A percentile compares a stretch with the other conserved stretches of the same genome.
Evolutionary conservation across 2,329 filamentous ascomycete species (phyloP).

Genomic region (Fusarium goolgardi): DNA sequence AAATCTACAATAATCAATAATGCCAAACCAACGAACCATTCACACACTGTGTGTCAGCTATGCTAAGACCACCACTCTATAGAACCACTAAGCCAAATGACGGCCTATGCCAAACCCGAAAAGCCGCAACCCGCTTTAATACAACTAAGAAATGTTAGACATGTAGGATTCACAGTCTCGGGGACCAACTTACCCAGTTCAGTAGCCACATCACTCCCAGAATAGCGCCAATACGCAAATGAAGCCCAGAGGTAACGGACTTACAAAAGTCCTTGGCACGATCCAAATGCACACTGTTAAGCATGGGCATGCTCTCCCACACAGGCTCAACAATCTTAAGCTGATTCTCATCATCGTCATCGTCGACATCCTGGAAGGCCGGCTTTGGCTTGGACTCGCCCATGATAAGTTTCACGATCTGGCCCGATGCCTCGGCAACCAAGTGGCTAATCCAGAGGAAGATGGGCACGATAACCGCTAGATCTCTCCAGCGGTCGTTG

Average conservation of each 20-base stretch:
- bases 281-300: slow-evolving; percentile 18
- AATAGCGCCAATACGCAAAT: slow-evolving; percentile 30
- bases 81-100: not conserved
- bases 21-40: not conserved
- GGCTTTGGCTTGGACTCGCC: slow-evolving; percentile 24
- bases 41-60: not conserved
- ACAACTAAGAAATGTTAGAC: slow-evolving; percentile 37
- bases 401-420: slow-evolving; percentile 44
- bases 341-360: slow-evolving; percentile 29
- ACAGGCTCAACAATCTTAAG: slow-evolving; percentile 43
- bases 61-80: not conserved
- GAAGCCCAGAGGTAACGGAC: slow-evolving; percentile 6
- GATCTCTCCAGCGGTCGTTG: slow-evolving; percentile 44
- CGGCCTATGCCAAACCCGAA: not conserved
- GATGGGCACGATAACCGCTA: slow-evolving; percentile 44
- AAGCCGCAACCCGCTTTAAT: slow-evolving; percentile 1
- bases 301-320: slow-evolving; percentile 19
- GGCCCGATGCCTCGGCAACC: slow-evolving; percentile 42
- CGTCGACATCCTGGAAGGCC: not conserved
- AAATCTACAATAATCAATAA: not conserved
- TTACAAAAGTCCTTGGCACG: slow-evolving; percentile 17
- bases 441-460: slow-evolving; percentile 48
- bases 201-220: slow-evolving; percentile 43
- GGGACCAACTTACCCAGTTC: slow-evolving; percentile 37
- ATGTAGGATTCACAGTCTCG: rapidly evolving